Base-by-base conservation (phyloP, 495 filamentous ascomycete genomes). In the Chaetomium cochliodes region DNA sequence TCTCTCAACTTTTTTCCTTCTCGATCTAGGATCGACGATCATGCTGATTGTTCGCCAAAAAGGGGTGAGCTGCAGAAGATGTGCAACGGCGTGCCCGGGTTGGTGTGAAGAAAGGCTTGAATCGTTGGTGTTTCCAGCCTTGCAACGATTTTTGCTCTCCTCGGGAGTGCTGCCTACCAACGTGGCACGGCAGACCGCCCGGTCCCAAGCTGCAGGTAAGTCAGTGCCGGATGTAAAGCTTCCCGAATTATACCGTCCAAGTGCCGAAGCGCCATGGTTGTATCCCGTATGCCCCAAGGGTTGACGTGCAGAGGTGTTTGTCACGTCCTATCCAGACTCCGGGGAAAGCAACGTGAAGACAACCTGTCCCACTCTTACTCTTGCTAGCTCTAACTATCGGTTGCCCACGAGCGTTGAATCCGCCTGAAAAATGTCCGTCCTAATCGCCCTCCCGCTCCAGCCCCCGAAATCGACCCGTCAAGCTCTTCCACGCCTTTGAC, bases 21-120 rank as follows among this genome's bases (percentile, higher is more conserved):
- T 20, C 53, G 30, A 56, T 56, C 53, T 56, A n/a, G 16, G 53
- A 56, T 28, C 51, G 23, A 16, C 51, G 44, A 47, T 47, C 44
- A 22, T 18, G 18, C 44, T 37, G 33, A 37, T 47, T 47, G 44
- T 25, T 8, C 23, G 22, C 44, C 49, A 47, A 47, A 47, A 47
- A 20, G n/a, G 44, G 44, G 44, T n/a, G n/a, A n/a, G 18, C 6
- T 47, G 44, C 44, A 9, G 16, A 47, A 20, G 44, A 47, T 47
- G 22, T 22, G n/a, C 44, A 47, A n/a, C 18, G 44, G 18, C 44
- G 22, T 20, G 16, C 22, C 44, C n/a, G 44, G 22, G 18, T 47
- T 47, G 44, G 44, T 13, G 18, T 2, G 16, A 3, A 22, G 44
- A 47, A 20, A 47, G n/a, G 44, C 44, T 22, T 44, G 41, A 44